Base-by-base conservation (phyloP, 176 grass and related monocot genomes). In the Tillandsia fasciculata region DNA sequence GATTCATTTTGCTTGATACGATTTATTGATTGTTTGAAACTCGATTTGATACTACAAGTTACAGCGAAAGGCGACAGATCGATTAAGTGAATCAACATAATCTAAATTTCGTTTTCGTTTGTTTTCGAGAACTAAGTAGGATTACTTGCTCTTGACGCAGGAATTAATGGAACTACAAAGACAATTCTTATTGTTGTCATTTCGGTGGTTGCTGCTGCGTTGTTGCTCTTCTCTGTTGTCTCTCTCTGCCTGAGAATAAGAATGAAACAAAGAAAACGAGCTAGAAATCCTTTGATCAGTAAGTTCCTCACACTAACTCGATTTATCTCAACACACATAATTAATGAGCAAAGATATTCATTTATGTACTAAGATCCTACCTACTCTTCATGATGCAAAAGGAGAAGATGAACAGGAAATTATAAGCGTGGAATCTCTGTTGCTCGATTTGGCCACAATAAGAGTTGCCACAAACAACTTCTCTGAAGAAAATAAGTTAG, bases 401-500 rank as follows among this genome's bases (percentile, higher is more conserved):
- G 0, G 51, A 27, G 66, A 3, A 24, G 51, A 66, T 61, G 61
- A 69, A 1, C 57, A 78, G 10, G 81, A 81, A n/a, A 81, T 74
- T 18, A 67, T 12, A 53, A 56, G 64, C 24, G 65, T 56, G 3
- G 79, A 67, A 9, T 63, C 68, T 56, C 47, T 85, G 3, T 51
- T 70, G 50, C 79, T 85, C 3, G 82, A 90, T 77, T 63, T 88
- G 17, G 17, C 26, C 3, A 84, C 70, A 1, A 26, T 88, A 2
- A 15, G 24, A 71, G 63, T 52, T 28, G 89, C 89, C 8, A 88
- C 89, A 0, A 12, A 68, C 49, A 80, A 88, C 53, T 92, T 92
- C 23, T 83, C 82, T 2, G 79, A 91, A 48, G 73, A 68, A 52
- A 88, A 92, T 26, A 83, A 76, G 61, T 79, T 92, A 0, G 82